Conservation (phyloP, 805 yeast genomes). For the Debaryomyces maramus region DNA sequence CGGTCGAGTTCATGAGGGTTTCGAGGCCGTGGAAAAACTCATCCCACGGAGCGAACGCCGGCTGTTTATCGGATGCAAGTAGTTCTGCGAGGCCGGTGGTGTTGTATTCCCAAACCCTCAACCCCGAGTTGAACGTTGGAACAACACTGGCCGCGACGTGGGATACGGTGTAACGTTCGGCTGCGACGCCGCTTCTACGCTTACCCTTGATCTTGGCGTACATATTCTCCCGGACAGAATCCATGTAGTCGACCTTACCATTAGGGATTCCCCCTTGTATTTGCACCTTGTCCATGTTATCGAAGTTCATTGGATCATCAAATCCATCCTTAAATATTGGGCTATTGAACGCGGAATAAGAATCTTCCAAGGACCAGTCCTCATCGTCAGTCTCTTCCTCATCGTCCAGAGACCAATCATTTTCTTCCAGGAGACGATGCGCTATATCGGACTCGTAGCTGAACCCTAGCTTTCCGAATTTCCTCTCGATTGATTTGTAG, state of each 20-base stretch:
- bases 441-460: neutral
- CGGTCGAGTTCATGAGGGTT: neutral
- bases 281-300: conserved; percentile 9
- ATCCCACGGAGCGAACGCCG: conserved; percentile 53
- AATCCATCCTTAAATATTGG: neutral
- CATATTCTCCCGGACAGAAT: conserved; percentile 49
- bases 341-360: neutral
- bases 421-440: neutral
- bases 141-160: conserved; percentile 73
- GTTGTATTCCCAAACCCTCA: conserved; percentile 87
- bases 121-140: conserved; percentile 83
- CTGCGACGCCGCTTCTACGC: conserved; percentile 40
- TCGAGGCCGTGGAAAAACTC: conserved; percentile 54
- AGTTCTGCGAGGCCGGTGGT: conserved; percentile 42
- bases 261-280: conserved; percentile 64
- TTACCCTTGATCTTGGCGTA: conserved; percentile 52
- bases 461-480: conserved; percentile 9
- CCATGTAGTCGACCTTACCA: conserved; percentile 66
- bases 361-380: conserved; percentile 5
- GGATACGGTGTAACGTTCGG: conserved; percentile 66
- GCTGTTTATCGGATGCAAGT: conserved; percentile 2
- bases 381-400: conserved; percentile 29
- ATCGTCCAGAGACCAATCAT: neutral
- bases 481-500: conserved; percentile 47
- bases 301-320: conserved; percentile 13